Evolutionary conservation across 768 basidiomycete species (phyloP).

Genomic region (Agaricus sinodeliciosus): DNA sequence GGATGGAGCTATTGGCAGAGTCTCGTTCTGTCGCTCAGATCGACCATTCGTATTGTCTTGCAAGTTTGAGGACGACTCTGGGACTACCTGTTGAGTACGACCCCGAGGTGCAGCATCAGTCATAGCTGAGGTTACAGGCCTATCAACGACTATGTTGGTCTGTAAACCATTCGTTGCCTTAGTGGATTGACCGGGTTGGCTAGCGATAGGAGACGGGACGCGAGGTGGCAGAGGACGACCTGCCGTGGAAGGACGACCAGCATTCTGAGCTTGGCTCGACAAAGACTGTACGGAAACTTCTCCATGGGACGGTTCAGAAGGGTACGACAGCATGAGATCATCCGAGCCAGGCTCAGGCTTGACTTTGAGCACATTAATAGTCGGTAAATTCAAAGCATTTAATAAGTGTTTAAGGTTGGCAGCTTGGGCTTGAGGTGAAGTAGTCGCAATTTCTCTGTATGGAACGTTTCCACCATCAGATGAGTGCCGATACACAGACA

Average conservation of each 20-base stretch:
- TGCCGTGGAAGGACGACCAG: not conserved
- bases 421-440: conserved; percentile 6
- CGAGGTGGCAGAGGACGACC: not conserved
- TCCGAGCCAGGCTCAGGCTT: conserved; percentile 4
- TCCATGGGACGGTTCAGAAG: not conserved
- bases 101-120: not conserved
- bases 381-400: not conserved
- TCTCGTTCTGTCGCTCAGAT: not conserved
- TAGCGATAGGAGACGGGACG: not conserved
- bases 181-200: not conserved
- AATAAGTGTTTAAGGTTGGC: conserved; percentile 7
- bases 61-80: not conserved
- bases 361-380: not conserved
- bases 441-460: not conserved
- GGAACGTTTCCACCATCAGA: conserved; percentile 6
- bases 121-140: not conserved
- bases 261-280: not conserved
- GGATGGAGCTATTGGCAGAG: not conserved
- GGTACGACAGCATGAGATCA: not conserved
- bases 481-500: conserved; percentile 2
- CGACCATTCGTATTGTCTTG: not conserved
- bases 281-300: not conserved
- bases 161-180: not conserved
- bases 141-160: not conserved
- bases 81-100: not conserved